Percentiles rank a stretch among this genome's conserved stretches.
These are phyloP conservation scores for Stereum hirsutum DNA, from an alignment of 1,284 basidiomycete species.

Conservation along the genomic window DNA sequence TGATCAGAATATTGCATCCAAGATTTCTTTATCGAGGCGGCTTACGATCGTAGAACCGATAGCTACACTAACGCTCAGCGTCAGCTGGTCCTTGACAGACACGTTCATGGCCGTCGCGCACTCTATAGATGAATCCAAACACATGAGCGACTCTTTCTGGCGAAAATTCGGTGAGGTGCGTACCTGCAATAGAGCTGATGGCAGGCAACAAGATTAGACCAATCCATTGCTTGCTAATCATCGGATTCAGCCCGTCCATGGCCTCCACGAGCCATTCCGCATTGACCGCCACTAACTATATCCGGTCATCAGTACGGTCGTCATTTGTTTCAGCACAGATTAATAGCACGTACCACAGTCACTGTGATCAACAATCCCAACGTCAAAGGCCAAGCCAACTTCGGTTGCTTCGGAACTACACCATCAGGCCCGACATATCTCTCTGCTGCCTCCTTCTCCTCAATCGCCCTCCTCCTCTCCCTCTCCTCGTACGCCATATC, in stretches of 20 bases:
- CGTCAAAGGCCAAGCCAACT: conserved; percentile 53
- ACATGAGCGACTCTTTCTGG: neutral
- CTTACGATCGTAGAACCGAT: conserved; percentile 82
- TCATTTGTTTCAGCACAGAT: neutral
- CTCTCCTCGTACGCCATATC: neutral
- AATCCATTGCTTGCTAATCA: conserved; percentile 69
- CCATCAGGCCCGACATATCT: conserved; percentile 2
- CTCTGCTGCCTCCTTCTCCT: conserved; percentile 3
- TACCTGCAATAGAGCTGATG: conserved; percentile 73
- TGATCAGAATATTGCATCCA: conserved; percentile 5
- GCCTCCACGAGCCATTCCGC: conserved; percentile 80
- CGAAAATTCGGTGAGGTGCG: conserved; percentile 2
- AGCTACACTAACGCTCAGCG: conserved; percentile 75
- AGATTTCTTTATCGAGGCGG: conserved; percentile 7
- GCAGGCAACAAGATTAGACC: conserved; percentile 83
- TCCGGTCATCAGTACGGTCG: neutral
- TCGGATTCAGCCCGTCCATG: conserved; percentile 50
- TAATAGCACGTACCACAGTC: conserved; percentile 47
- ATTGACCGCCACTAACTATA: conserved; percentile 56
- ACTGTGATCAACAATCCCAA: conserved; percentile 48
- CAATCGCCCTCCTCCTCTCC: neutral
- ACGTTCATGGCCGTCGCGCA: conserved; percentile 78
- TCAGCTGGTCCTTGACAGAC: conserved; percentile 71
- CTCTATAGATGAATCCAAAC: conserved; percentile 22
- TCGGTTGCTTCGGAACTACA: conserved; percentile 25